phyloP scores from a whole-genome alignment of 495 filamentous ascomycete genomes.

The Penicillium ucsense region DNA sequence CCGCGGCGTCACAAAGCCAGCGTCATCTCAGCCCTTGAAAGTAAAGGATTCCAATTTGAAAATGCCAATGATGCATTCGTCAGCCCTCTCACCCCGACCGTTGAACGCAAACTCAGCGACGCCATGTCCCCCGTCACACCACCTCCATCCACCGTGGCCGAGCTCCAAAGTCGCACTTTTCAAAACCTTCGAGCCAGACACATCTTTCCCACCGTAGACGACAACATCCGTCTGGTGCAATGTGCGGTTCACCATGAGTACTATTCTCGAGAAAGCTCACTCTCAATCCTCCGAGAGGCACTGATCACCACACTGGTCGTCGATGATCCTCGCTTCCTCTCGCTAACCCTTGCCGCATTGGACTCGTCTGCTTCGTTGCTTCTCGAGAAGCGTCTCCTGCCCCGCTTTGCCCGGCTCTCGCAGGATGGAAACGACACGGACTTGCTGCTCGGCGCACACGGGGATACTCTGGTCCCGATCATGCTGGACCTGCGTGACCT shows the following conservation, averaged over 20 bases:
- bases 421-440: constrained; percentile 28
- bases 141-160: constrained; percentile 49
- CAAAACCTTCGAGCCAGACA: constrained; percentile 59
- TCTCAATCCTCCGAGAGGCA: constrained; percentile 36
- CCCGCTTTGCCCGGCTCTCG: constrained; percentile 38
- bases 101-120: constrained; percentile 19
- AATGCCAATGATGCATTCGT: constrained; percentile 60
- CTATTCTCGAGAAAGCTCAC: constrained; percentile 35
- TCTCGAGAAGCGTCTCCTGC: constrained; percentile 64
- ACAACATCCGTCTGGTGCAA: constrained; percentile 62
- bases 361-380: constrained; percentile 74
- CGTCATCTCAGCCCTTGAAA: constrained; percentile 69
- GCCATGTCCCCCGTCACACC: constrained; percentile 32
- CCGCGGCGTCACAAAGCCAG: constrained; percentile 59
- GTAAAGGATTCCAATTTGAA: constrained; percentile 77
- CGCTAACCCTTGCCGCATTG: constrained; percentile 71
- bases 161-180: constrained; percentile 79
- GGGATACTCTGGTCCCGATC: constrained; percentile 77
- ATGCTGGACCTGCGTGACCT: constrained; percentile 75
- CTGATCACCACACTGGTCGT: constrained; percentile 45
- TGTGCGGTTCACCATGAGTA: constrained; percentile 63
- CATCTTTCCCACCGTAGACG: constrained; percentile 63
- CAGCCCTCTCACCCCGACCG: constrained; percentile 23
- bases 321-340: constrained; percentile 68
- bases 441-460: constrained; percentile 67